phyloP scores from a whole-genome alignment of 106 monocot species.

The Vanilla planifolia region DNA sequence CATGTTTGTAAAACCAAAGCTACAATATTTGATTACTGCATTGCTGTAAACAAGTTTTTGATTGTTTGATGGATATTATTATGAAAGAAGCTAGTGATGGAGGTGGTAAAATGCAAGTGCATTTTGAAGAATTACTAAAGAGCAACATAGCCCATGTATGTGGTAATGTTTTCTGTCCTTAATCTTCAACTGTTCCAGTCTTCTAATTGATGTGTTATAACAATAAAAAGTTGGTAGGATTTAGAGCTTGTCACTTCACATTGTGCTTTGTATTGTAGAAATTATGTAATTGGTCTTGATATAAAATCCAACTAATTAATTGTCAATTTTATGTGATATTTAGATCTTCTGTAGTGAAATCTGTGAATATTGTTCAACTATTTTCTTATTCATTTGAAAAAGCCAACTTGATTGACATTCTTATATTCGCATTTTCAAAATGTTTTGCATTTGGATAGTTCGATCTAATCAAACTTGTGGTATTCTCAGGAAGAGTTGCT shows the following conservation, averaged over 20 bases:
- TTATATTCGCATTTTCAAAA: not conserved
- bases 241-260: too few relatives aligned
- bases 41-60: too few relatives aligned
- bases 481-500: slow-evolving; percentile 82
- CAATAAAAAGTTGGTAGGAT: not conserved
- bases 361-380: too few relatives aligned
- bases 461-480: not conserved
- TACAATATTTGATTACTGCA: slow-evolving; percentile 1
- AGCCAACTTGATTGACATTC: not conserved
- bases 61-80: slow-evolving; percentile 7
- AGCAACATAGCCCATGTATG: slow-evolving; percentile 90
- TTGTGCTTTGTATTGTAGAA: too few relatives aligned
- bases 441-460: too few relatives aligned
- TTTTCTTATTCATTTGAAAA: not conserved
- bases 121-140: slow-evolving; percentile 92
- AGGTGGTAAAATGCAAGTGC: slow-evolving; percentile 80
- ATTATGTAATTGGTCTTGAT: too few relatives aligned
- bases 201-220: too few relatives aligned
- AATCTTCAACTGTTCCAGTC: not conserved
- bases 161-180: slow-evolving; percentile 35
- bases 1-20: too few relatives aligned
- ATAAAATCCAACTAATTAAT: too few relatives aligned
- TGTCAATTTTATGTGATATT: too few relatives aligned
- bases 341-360: too few relatives aligned
- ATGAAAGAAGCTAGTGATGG: slow-evolving; percentile 85